Conservation (phyloP, 768 basidiomycete species). For the Symmetrospora coprosmae region DNA sequence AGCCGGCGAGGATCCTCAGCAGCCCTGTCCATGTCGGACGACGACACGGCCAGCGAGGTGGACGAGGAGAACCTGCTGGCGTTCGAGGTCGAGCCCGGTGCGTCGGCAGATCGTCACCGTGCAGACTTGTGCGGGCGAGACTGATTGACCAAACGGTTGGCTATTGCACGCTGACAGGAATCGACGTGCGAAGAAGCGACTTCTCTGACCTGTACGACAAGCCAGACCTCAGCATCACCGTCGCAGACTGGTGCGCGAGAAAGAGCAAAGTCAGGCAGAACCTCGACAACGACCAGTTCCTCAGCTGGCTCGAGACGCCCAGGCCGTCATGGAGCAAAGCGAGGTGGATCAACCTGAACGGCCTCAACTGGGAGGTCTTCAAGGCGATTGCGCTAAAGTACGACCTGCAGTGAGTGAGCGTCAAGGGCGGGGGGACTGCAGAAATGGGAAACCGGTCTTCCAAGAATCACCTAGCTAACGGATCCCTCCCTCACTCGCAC, state of each 20-base stretch:
- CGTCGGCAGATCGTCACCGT: too few species aligned
- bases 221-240: not conserved
- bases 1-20: too few species aligned
- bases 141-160: not conserved
- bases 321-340: constrained; percentile 53
- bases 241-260: not conserved
- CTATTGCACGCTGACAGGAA: not conserved
- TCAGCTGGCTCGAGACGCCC: too few species aligned
- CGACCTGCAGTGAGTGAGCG: too few species aligned
- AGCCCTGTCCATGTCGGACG: not conserved
- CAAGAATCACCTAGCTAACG: too few species aligned
- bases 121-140: too few species aligned
- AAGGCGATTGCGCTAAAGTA: constrained; percentile 54
- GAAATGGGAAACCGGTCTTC: too few species aligned
- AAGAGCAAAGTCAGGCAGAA: not conserved
- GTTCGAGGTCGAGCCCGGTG: not conserved
- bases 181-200: not conserved
- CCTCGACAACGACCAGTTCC: not conserved
- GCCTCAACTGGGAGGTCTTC: constrained; percentile 57
- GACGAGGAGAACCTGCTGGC: not conserved
- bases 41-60: not conserved
- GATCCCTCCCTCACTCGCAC: too few species aligned
- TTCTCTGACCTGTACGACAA: not conserved
- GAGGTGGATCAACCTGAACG: constrained; percentile 60
- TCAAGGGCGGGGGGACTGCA: too few species aligned